These are phyloP conservation scores for Yarrowia sp. DNA, from an alignment of 805 yeast species.

Conservation along the genomic window DNA sequence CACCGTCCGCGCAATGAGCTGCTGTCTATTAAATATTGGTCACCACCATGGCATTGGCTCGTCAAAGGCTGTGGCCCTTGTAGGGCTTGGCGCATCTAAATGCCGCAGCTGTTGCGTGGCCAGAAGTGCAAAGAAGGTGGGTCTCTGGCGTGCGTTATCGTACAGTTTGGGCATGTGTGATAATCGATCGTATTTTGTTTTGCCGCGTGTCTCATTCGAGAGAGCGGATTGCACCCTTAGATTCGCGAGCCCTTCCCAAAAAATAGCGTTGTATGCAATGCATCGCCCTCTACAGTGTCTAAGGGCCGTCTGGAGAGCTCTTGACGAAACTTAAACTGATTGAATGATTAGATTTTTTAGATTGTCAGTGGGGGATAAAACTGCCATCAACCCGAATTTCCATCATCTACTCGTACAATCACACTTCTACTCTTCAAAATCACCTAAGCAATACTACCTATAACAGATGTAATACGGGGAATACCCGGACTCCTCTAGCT, in stretches of 20 bases:
- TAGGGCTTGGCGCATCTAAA: slow-evolving; percentile 22
- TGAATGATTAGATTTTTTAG: slow-evolving; percentile 6
- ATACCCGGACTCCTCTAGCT: slow-evolving; percentile 26
- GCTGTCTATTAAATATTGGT: background rate
- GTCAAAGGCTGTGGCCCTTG: background rate
- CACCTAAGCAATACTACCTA: slow-evolving; percentile 23
- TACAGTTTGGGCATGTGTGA: background rate
- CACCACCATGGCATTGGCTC: background rate
- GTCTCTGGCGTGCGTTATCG: background rate
- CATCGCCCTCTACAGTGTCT: background rate
- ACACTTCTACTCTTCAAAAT: no score
- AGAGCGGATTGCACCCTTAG: no score
- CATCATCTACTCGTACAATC: no score
- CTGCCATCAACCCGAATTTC: no score
- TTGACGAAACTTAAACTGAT: no score
- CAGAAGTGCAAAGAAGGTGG: background rate
- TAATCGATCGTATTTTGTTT: background rate
- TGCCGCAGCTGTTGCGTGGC: slow-evolving; percentile 4
- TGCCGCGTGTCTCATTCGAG: background rate
- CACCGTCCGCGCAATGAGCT: background rate
- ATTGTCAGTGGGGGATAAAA: no score
- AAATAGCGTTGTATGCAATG: slow-evolving; percentile 9
- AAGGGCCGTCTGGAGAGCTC: background rate
- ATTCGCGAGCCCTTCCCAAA: no score
- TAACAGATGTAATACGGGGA: slow-evolving; percentile 18